Conservation (phyloP, 2,329 filamentous ascomycete genomes). For the Talaromyces sp. region DNA sequence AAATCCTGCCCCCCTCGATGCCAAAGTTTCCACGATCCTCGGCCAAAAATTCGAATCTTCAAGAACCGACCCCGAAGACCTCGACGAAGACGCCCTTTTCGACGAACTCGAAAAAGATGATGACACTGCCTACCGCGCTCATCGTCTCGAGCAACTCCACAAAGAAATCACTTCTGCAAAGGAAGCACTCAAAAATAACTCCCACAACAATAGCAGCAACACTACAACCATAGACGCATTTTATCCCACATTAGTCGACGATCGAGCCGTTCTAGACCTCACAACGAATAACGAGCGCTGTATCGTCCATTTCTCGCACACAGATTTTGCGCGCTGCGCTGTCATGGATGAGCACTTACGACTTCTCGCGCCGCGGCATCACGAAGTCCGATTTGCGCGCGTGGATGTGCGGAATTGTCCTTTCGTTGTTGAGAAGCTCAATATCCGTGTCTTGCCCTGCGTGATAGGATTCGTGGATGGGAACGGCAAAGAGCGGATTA, state of each 20-base stretch:
- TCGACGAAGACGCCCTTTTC: slow-evolving; percentile 59
- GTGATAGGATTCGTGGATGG: slow-evolving; percentile 50
- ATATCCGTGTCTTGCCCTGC: slow-evolving; percentile 46
- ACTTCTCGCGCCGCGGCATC: slow-evolving; percentile 39
- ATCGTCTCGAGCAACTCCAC: slow-evolving; percentile 58
- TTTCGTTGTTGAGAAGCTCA: slow-evolving; percentile 47
- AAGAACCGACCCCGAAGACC: slow-evolving; percentile 38
- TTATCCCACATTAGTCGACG: slow-evolving; percentile 44
- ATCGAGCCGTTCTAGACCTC: slow-evolving; percentile 58
- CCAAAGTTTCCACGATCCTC: slow-evolving; percentile 19
- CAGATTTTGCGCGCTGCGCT: slow-evolving; percentile 59
- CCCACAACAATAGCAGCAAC: slow-evolving; percentile 1
- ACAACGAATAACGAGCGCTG: slow-evolving; percentile 57
- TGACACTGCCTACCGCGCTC: slow-evolving; percentile 54
- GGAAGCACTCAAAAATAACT: slow-evolving; percentile 38
- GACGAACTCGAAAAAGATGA: slow-evolving; percentile 53
- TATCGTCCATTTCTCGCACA: slow-evolving; percentile 62
- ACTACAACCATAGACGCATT: slow-evolving; percentile 21
- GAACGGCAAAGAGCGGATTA: slow-evolving; percentile 41
- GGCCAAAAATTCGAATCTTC: slow-evolving; percentile 30
- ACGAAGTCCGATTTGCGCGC: slow-evolving; percentile 44
- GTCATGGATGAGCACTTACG: slow-evolving; percentile 60
- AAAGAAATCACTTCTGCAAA: slow-evolving; percentile 52
- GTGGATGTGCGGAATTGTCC: slow-evolving; percentile 46
- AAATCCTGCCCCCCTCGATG: slow-evolving; percentile 15